phyloP scores from a whole-genome alignment of 2,329 filamentous ascomycete species.

The Dactylellina haptotyla region DNA sequence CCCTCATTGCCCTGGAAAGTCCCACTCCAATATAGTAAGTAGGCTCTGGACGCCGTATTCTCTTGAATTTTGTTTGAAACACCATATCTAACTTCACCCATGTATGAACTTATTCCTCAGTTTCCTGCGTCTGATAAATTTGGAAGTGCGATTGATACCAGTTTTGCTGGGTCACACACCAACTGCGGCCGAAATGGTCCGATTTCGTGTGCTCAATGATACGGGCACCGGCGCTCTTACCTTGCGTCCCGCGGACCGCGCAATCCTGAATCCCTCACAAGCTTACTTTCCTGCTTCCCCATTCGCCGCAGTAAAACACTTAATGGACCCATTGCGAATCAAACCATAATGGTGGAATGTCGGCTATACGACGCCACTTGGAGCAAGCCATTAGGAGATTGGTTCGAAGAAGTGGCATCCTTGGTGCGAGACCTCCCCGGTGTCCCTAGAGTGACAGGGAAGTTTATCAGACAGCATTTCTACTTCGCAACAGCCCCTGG shows the following conservation, averaged over 20 bases:
- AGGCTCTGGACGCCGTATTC: conserved; percentile 14
- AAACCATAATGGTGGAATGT: conserved; percentile 26
- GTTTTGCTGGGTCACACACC: conserved; percentile 12
- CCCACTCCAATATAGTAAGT: conserved; percentile 31
- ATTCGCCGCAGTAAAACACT: conserved; percentile 9
- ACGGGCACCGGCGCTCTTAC: conserved; percentile 21
- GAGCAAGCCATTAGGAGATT: conserved; percentile 22
- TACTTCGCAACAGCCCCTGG: conserved; percentile 28
- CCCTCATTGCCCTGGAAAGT: conserved; percentile 8
- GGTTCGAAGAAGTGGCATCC: conserved; percentile 14
- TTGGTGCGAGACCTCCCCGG: conserved; percentile 23
- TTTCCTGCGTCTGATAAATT: conserved; percentile 20
- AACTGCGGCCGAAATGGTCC: conserved; percentile 15
- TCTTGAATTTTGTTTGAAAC: conserved; percentile 18
- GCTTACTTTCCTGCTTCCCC: conserved; percentile 11
- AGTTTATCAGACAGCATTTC: conserved; percentile 11
- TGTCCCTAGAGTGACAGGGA: conserved; percentile 30
- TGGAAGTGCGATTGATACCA: conserved; percentile 35
- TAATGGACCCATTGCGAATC: conserved; percentile 16
- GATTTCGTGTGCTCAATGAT: conserved; percentile 22
- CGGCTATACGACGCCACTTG: conserved; percentile 20
- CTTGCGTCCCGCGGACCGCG: conserved; percentile 13
- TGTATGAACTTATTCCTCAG: conserved; percentile 12
- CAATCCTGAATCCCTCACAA: conserved; percentile 11
- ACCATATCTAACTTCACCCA: conserved; percentile 23